Base-by-base conservation (phyloP, 768 basidiomycete species). In the Phylloporus rhodoxanthus region DNA sequence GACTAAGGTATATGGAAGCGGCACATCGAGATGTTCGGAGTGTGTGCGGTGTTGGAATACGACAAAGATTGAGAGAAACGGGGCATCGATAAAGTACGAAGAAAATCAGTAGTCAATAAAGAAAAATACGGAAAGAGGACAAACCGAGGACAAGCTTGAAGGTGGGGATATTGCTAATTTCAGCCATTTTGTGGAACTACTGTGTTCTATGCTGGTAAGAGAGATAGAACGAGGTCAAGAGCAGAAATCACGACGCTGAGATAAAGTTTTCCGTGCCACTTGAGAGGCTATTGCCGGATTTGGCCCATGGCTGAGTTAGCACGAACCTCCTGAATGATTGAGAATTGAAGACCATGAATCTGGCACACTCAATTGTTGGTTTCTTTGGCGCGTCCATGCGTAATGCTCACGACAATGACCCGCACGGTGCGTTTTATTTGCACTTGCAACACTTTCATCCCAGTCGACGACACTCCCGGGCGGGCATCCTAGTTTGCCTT, bases 81-180 rank as follows among this genome's bases (percentile, higher is more conserved):
- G 33, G 66, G 65, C 57, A 82, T 85, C 76, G 81, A 84, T 85
- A 70, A 75, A 69, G 64, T 63, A 64, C 62, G 45, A 51, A 53
- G 57, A 56, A 67, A 65, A 52, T 59, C 48, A 56, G 55, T 45
- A 44, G 28, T 52, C 39, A 20, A 53, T 51, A 51, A 53, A 45
- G 45, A 51, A 47, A 26, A n/a, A 37, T 9, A 29, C 11, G 13
- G 20, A 21, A 42, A 38, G 37, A 25, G 45, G 17, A 23, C 2
- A 11, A 25, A 94, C 94, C 94, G 57, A 98, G 90, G 53, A 98
- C 95, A 69, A 99, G 91, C 74, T 99, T 99, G 80, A 98, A 99
- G 50, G 92, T 91, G 32, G 96, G 93, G 59, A 94, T 17, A 11
- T 10, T 10, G 23, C 6, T 23, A 1, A 1, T 26, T 14, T 45